Base-by-base conservation (phyloP, 257 asterid species). In the Capsicum baccatum region DNA sequence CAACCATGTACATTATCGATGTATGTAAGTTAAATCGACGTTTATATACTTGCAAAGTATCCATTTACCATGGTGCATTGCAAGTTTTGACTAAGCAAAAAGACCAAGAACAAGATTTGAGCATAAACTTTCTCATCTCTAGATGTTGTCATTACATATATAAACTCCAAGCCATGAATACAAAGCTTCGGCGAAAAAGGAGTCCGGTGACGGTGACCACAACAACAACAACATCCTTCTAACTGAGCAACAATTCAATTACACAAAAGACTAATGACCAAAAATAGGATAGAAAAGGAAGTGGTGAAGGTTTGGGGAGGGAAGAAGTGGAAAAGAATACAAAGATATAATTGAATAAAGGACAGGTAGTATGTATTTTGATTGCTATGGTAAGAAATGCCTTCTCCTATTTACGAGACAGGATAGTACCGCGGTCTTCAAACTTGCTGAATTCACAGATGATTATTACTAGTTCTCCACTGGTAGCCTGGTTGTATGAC, bases 391-490 rank as follows among this genome's bases (percentile, higher is more conserved):
- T 58, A 82, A 85, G 85, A 69, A 84, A 84, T 58, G 87, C 89
- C 87, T 84, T 84, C 87, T 86, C 84, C 89, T 86, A 86, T 86
- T 89, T 85, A 86, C 85, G 84, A 63, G 37, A 52, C 82, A 80
- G 52, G 81, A 86, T 85, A 58, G 83, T 86, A 85, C 58, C 66
- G 50, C 67, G 6, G 83, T 81, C 84, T 76, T 85, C 84, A 76
- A 71, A 80, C 54, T 83, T 82, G 59, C 70, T 67, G 84, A 88
- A 87, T 85, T 88, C 92, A 89, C 89, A 87, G 70, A 57, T 89
- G 83, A 67, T 81, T 85, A 88, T 83, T 59, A 26, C 88, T 91
- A 88, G 83, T 86, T 88, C 74, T 92, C 97, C 64, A 81, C 87
- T 35, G 89, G 64, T 66, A 81, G 90, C 84, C 90, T 90, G 3